These are phyloP conservation scores for Plasmodium gallinaceum DNA, from an alignment of 169 alveolate genomes.

Conservation along the genomic window DNA sequence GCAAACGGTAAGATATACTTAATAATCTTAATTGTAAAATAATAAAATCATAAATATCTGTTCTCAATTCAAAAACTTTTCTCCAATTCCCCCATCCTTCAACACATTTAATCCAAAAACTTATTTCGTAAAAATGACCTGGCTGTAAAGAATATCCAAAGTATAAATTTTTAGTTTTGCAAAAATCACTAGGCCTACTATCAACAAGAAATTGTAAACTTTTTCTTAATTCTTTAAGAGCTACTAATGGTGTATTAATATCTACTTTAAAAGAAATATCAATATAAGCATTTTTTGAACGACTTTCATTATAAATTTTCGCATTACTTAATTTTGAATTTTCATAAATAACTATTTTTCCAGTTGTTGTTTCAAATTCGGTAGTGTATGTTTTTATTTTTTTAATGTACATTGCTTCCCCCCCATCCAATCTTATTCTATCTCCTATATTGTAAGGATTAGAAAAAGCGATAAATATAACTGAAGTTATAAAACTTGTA, in stretches of 20 bases:
- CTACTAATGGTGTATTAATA: constrained; percentile 87
- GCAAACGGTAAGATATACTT: constrained; percentile 80
- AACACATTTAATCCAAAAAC: constrained; percentile 86
- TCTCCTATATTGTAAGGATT: constrained; percentile 92
- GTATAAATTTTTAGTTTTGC: constrained; percentile 82
- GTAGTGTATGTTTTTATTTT: constrained; percentile 90
- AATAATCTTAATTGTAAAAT: constrained; percentile 79
- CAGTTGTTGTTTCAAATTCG: constrained; percentile 88
- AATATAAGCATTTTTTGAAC: constrained; percentile 87
- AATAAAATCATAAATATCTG: constrained; percentile 83
- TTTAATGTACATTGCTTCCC: constrained; percentile 87
- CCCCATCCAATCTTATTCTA: constrained; percentile 87
- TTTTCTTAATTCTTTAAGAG: constrained; percentile 83
- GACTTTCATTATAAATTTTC: constrained; percentile 89
- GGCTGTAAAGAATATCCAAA: constrained; percentile 86
- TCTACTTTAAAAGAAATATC: constrained; percentile 85
- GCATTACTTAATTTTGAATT: constrained; percentile 87
- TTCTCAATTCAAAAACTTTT: constrained; percentile 81
- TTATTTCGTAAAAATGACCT: constrained; percentile 85
- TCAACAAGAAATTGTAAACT: constrained; percentile 83
- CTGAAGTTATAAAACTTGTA: constrained; percentile 90
- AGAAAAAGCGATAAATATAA: constrained; percentile 90
- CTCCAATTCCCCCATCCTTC: constrained; percentile 90
- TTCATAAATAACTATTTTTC: constrained; percentile 87
- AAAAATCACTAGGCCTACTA: constrained; percentile 89